Evolutionary conservation across 768 basidiomycete species (phyloP), one percentile per base, ranked within the genome.

Genomic region (Chalciporus pseudorubinellus): DNA sequence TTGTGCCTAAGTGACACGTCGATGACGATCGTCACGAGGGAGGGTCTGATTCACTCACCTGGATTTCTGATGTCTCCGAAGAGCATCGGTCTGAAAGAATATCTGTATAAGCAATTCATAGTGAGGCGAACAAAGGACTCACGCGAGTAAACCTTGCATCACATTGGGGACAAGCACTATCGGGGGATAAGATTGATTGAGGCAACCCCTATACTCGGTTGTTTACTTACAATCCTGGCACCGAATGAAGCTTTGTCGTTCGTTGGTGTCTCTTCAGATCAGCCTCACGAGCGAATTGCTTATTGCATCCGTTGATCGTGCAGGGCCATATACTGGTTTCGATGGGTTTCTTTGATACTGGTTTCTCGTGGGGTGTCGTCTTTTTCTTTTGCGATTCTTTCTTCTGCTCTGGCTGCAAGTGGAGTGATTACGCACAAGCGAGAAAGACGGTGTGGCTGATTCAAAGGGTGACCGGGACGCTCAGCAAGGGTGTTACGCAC

Each of bases 231-330:
- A 84, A 89, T 60, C 80, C 82, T 31, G 88, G 85, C 67, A 85
- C 73, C 3, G 84, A 84, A 70, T 90, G 88, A 43, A 78, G 67
- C 66, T 87, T 90, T 20, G 88, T 89, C 28, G 88, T 90, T 65
- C 86, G 75, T 64, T 89, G 88, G 66, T 90, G 88, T 60, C 88
- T 67, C 74, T 89, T 89, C 56, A 90, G 71, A 74, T 90, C 88
- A 14, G 88, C 88, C 68, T 90, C 88, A 47, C 88, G 78, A 41
- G 85, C 87, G 63, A 90, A 90, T 64, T 87, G 81, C 69, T 89
- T 90, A 70, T 81, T 83, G 71, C 88, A 90, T 26, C 86, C 88
- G 62, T 84, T 80, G 64, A 90, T 89, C 66, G 82, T 82, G 74
- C 88, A 90, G 7, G 88, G 86, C 88, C 88, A 90, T 42, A 83